Evolutionary conservation across 2,329 filamentous ascomycete species (phyloP), one percentile per base, ranked within the genome.

Genomic region (Trichoderma sp.): DNA sequence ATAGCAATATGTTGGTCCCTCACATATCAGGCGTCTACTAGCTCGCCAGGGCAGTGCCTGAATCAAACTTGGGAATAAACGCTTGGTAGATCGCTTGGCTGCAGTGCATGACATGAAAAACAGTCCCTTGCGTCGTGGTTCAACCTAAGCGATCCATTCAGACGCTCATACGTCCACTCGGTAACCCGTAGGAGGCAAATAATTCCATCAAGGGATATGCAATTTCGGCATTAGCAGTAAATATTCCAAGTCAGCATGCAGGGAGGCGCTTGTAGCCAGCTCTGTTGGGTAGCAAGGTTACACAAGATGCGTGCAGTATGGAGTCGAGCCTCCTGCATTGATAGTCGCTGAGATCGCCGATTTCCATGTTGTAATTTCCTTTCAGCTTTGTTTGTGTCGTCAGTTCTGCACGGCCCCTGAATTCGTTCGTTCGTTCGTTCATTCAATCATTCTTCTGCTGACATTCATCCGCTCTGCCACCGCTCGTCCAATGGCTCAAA

Each of bases 51-150:
- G 34, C 11, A 15, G 64, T 24, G 9, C 18, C 64, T 30, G 24
- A 67, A 24, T 58, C 64, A 58, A 56, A 24, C 34, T 43, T 21
- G 21, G 26, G 11, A 21, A 58, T 30, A 43, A 14, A 28, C 21
- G 18, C 21, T 57, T 30, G 24, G 26, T 43, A 28, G 53, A 21
- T 67, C 15, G 24, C 64, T 18, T 28, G 34, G 64, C 53, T 28
- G 60, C 60, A 63, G 60, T 18, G 60, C 60, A 67, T 67, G 34
- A 39, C 60, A 67, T 67, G 51, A 21, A 24, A 58, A 58, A 30
- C 15, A 26, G 24, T 34, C 32, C 32, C 32, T 67, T 36, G 24
- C 11, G 3, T 30, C 36, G 26, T n/a, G 64, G 51, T 26, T 30
- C 8, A 21, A 7, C 4, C 26, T 43, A 43, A 58, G 43, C 51